Evolutionary conservation across 2,329 filamentous ascomycete genomes (phyloP), one percentile per base, ranked within the genome.

Genomic region (Purpureocillium lavendulum): DNA sequence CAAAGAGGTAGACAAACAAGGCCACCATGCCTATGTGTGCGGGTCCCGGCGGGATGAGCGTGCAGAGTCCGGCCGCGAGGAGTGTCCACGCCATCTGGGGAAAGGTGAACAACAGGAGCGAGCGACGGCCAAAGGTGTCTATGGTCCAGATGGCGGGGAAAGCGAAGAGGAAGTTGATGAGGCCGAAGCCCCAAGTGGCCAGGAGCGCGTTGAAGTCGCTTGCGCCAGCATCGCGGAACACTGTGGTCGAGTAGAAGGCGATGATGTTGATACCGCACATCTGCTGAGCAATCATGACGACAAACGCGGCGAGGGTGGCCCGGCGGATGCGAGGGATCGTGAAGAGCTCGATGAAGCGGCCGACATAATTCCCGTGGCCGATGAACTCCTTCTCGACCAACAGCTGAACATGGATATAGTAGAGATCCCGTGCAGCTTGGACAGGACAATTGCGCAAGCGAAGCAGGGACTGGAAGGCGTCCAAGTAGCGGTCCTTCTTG

Each of bases 201-300:
- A 77, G 58, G n/a, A 80, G 66, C 48, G 83, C 77, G 28, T 72
- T 61, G 35, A 71, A 72, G 1, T 68, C 58, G 32, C 43, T 58
- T 29, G 77, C 75, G 4, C 79, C 79, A 2, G 80, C 73, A 1
- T 80, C 57, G 26, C 58, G 50, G 50, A 80, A 80, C 13, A 80
- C 66, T 5, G 77, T 80, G 0, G 77, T 80, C 1, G 77, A 82
- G 59, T 88, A 87, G 58, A 87, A 87, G 1, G 82, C 80, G 40
- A 87, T 82, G 41, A 87, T 83, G 54, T 86, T 85, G 58, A 84
- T 73, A 38, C 61, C 73, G 49, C 79, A 83, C 73, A 84, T 80
- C 57, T 84, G 80, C 58, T 84, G 81, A 1, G 78, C 79, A 50
- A 84, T 79, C 87, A 94, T 94, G 48, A 90, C 84, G 1, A 79